These are phyloP conservation scores for Paragyromitra xinjiangensis DNA, from an alignment of 495 filamentous ascomycete species.

Conservation along the genomic window DNA sequence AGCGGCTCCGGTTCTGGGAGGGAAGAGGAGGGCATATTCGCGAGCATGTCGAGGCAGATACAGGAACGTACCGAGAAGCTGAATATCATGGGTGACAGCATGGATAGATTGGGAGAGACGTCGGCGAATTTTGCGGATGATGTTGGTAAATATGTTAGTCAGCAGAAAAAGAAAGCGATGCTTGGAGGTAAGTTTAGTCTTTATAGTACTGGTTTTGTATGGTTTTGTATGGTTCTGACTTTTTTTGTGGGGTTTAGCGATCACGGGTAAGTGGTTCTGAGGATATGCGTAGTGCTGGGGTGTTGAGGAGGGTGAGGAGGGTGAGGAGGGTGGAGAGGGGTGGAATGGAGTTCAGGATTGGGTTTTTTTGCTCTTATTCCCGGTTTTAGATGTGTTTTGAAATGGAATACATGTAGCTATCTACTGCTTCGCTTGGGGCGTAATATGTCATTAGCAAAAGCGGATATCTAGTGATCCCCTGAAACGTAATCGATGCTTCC, in stretches of 20 bases:
- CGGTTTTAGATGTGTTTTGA: too few species aligned
- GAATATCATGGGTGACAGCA: slow-evolving; percentile 79
- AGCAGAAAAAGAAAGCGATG: slow-evolving; percentile 84
- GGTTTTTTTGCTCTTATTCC: background rate
- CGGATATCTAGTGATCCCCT: too few species aligned
- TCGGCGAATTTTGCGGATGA: slow-evolving; percentile 84
- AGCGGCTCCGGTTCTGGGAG: slow-evolving; percentile 58
- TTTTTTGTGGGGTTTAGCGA: slow-evolving; percentile 20
- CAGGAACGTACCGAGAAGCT: slow-evolving; percentile 90
- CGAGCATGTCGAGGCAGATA: slow-evolving; percentile 79
- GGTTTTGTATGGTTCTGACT: slow-evolving; percentile 3
- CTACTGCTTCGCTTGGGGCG: too few species aligned
- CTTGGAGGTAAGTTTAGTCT: slow-evolving; percentile 67
- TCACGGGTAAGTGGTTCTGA: slow-evolving; percentile 57
- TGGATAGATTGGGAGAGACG: slow-evolving; percentile 80
- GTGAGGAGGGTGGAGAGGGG: too few species aligned
- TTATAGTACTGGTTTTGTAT: slow-evolving; percentile 59
- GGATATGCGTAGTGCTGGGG: background rate
- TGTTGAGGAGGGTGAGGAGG: background rate
- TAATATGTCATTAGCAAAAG: too few species aligned
- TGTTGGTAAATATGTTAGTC: slow-evolving; percentile 81
- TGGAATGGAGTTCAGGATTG: slow-evolving; percentile 25
- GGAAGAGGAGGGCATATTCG: slow-evolving; percentile 68
- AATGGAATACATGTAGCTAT: too few species aligned
- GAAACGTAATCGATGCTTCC: too few species aligned